Conservation (phyloP, 495 filamentous ascomycete species). For the Hapsidospora chrysogenum region DNA sequence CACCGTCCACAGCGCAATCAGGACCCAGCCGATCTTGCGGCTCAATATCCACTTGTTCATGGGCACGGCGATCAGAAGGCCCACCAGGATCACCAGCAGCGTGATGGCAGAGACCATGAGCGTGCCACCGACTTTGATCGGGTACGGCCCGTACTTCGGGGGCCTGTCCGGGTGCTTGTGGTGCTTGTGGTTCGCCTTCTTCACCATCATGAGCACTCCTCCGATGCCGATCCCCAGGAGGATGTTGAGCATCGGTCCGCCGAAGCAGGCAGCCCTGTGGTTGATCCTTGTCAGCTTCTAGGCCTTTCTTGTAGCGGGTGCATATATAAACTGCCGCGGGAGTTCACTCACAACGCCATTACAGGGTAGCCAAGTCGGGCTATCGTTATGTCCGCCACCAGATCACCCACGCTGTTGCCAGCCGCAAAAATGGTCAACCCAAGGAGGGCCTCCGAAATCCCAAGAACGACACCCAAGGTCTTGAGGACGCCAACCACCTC, state of each 20-base stretch:
- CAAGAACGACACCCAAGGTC: slow-evolving; percentile 78
- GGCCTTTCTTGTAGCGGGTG: not conserved
- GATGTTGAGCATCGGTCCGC: slow-evolving; percentile 96
- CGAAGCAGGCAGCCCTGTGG: slow-evolving; percentile 67
- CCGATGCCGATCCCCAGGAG: slow-evolving; percentile 81
- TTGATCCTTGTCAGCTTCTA: too few species aligned
- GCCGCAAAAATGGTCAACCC: slow-evolving; percentile 95
- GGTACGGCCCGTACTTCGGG: slow-evolving; percentile 43
- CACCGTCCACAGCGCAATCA: slow-evolving; percentile 73
- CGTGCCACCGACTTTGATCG: slow-evolving; percentile 68
- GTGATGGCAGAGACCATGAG: slow-evolving; percentile 68
- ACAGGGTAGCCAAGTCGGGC: slow-evolving; percentile 87
- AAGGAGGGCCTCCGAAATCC: slow-evolving; percentile 89
- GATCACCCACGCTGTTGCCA: slow-evolving; percentile 85
- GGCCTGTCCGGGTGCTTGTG: slow-evolving; percentile 38
- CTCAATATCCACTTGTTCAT: slow-evolving; percentile 84
- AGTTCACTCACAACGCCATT: slow-evolving; percentile 60
- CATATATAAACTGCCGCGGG: not conserved
- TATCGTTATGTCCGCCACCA: slow-evolving; percentile 90
- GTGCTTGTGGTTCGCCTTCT: slow-evolving; percentile 34
- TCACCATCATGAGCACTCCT: slow-evolving; percentile 69
- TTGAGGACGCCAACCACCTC: slow-evolving; percentile 95
- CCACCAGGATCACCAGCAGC: slow-evolving; percentile 62
- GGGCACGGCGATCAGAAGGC: slow-evolving; percentile 67
- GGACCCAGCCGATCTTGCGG: slow-evolving; percentile 59